A percentile compares a stretch with the other conserved stretches of the same genome.
Conservation (phyloP, 2,329 filamentous ascomycete species). For the Claviceps monticola region DNA sequence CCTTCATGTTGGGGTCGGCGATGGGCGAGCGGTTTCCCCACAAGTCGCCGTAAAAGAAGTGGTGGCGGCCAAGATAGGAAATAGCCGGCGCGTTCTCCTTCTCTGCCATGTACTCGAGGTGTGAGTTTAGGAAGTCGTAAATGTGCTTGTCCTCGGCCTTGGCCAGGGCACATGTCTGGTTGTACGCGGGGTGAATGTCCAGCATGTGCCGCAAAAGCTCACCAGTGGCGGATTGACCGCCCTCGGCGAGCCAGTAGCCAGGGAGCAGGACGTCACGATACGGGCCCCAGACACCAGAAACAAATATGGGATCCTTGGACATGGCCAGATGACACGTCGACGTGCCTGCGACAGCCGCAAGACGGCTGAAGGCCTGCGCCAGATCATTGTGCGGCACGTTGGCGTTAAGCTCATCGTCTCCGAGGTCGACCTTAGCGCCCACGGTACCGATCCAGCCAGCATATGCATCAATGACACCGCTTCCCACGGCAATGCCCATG, state of each 20-base stretch:
- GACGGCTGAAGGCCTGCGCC: slow-evolving; percentile 80
- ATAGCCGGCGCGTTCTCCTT: slow-evolving; percentile 59
- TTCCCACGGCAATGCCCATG: slow-evolving; percentile 80
- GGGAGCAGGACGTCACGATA: slow-evolving; percentile 90
- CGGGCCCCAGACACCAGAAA: slow-evolving; percentile 91
- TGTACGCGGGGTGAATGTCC: slow-evolving; percentile 85
- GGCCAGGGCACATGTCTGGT: slow-evolving; percentile 64
- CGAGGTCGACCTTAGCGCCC: slow-evolving; percentile 81
- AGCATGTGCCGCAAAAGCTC: slow-evolving; percentile 89
- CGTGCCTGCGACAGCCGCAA: slow-evolving; percentile 89
- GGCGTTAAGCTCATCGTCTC: slow-evolving; percentile 49
- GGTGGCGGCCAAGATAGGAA: slow-evolving; percentile 76
- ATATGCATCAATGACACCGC: slow-evolving; percentile 95
- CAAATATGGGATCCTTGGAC: slow-evolving; percentile 86
- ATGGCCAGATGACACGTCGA: slow-evolving; percentile 96
- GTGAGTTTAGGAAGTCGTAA: slow-evolving; percentile 87
- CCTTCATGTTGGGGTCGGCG: slow-evolving; percentile 86
- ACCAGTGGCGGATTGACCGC: slow-evolving; percentile 90
- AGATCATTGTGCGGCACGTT: slow-evolving; percentile 66
- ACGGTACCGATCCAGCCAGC: slow-evolving; percentile 98
- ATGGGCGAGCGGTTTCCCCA: slow-evolving; percentile 95
- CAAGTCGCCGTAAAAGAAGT: slow-evolving; percentile 97
- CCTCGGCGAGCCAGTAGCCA: slow-evolving; percentile 92
- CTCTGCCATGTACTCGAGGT: slow-evolving; percentile 63
- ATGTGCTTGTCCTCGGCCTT: slow-evolving; percentile 77